Base-by-base conservation (phyloP, 1,284 basidiomycete genomes). In the Erythrobasidium hasegawianum region DNA sequence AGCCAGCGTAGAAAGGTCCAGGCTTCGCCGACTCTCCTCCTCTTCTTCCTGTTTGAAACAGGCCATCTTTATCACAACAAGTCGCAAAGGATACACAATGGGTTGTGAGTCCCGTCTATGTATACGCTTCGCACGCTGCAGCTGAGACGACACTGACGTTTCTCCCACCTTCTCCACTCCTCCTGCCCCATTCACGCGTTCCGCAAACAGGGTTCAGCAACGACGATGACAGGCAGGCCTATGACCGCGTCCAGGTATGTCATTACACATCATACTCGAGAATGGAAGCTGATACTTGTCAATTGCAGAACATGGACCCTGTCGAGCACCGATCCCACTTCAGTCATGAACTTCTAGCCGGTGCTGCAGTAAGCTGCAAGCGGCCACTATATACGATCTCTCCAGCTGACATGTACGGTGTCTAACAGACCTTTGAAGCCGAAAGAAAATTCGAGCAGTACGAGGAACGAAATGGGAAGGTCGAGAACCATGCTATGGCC, bases 401-500 rank as follows among this genome's bases (percentile, higher is more conserved):
- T n/a, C n/a, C 11, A 33, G 33, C 33, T 33, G 11, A 33, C 11
- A 11, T 11, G 11, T 33, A 33, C 33, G 33, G 4, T 47, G 43
- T n/a, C 7, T 8, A 47, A 14, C 43, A 47, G 43, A 24, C 43
- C 16, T 47, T 47, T 47, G 43, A n/a, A n/a, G 43, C 43, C 43
- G 43, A 47, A 14, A 5, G 22, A n/a, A 24, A 47, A 14, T 47
- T 47, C 16, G 43, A 47, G 22, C 16, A 47, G 43, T 47, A 47
- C 43, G n/a, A 47, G 16, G 43, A 47, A 14, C 43, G 43, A 16
- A 24, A 47, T 8, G 43, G 43, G 7, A 47, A 47, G 14, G 43
- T 47, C 4, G n/a, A 47, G 43, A 58, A 27, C 33, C 57, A 58
- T 27, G 55, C 5, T 9, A 7, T 58, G 9, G 57, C 57, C 29